Percentiles rank a stretch among this genome's conserved stretches.
These are phyloP conservation scores for Russula brevipes DNA, from an alignment of 768 basidiomycete genomes.

Conservation along the genomic window DNA sequence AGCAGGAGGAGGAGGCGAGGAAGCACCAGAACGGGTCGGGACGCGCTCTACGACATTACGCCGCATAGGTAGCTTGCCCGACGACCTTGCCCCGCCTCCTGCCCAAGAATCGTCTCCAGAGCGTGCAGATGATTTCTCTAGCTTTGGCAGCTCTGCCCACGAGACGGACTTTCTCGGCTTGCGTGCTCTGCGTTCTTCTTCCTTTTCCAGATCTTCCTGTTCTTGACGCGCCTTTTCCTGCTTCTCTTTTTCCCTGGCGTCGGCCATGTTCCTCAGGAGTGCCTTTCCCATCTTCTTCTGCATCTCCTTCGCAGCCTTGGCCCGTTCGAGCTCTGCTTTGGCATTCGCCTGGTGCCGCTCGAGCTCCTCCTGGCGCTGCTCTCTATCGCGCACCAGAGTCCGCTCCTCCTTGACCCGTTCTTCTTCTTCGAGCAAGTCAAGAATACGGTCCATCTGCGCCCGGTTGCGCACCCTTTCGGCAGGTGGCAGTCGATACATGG, in stretches of 20 bases:
- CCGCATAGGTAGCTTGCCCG: conserved; percentile 53
- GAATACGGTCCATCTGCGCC: conserved; percentile 56
- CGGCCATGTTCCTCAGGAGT: conserved; percentile 45
- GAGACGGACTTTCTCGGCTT: conserved; percentile 57
- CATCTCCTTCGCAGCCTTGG: conserved; percentile 43
- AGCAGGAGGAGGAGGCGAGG: conserved; percentile 24
- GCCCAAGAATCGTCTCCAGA: conserved; percentile 51
- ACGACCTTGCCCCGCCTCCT: conserved; percentile 30
- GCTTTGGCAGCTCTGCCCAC: conserved; percentile 46
- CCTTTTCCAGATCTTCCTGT: conserved; percentile 29
- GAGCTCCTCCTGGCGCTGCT: conserved; percentile 43
- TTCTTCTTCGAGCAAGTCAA: conserved; percentile 68
- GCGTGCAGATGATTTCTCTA: conserved; percentile 26
- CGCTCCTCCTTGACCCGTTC: conserved; percentile 45
- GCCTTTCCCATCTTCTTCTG: conserved; percentile 79
- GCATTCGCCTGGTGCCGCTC: conserved; percentile 49
- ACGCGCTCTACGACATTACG: conserved; percentile 62
- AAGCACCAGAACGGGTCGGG: conserved; percentile 32
- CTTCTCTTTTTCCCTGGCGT: conserved; percentile 38
- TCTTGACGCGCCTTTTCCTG: conserved; percentile 32
- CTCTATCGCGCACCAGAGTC: conserved; percentile 38
- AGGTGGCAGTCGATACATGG: conserved; percentile 42
- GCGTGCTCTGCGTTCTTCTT: conserved; percentile 32
- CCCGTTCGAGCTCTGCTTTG: conserved; percentile 36
- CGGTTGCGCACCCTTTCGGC: conserved; percentile 47